Percentiles rank a stretch among this genome's conserved stretches.
Evolutionary conservation across 306 rosid species (phyloP).

Genomic region (Mimosa bimucronata): DNA sequence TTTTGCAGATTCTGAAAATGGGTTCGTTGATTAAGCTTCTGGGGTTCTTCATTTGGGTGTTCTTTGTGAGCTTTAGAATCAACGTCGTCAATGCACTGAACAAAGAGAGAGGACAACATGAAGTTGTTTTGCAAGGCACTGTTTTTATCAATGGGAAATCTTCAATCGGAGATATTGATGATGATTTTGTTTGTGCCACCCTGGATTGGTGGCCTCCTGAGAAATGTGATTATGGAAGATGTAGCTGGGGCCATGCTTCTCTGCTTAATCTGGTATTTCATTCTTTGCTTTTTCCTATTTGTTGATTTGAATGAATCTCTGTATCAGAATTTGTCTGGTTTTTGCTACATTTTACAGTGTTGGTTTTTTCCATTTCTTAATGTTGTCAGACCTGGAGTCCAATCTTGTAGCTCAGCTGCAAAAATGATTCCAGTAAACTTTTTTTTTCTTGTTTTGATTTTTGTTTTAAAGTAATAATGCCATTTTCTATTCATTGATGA

Average conservation of each 20-base stretch:
- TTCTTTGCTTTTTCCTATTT: neutral
- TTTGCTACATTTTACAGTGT: neutral
- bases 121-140: conserved; percentile 47
- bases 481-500: conserved; percentile 27
- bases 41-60: conserved; percentile 57
- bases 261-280: conserved; percentile 83
- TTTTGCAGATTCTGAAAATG: conserved; percentile 52
- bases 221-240: conserved; percentile 90
- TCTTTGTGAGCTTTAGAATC: conserved; percentile 47
- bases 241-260: conserved; percentile 91
- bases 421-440: conserved; percentile 29
- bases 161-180: conserved; percentile 67
- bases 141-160: conserved; percentile 60
- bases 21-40: conserved; percentile 52
- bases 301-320: conserved; percentile 32
- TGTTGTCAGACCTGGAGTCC: conserved; percentile 30
- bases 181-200: conserved; percentile 89
- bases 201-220: conserved; percentile 99
- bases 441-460: neutral
- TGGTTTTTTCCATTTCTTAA: neutral
- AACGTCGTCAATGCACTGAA: conserved; percentile 35
- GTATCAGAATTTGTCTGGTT: neutral
- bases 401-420: conserved; percentile 25
- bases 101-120: conserved; percentile 34
- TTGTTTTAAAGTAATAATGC: neutral